phyloP scores from a whole-genome alignment of 345 rosid species.

The Physaria fendleri region DNA sequence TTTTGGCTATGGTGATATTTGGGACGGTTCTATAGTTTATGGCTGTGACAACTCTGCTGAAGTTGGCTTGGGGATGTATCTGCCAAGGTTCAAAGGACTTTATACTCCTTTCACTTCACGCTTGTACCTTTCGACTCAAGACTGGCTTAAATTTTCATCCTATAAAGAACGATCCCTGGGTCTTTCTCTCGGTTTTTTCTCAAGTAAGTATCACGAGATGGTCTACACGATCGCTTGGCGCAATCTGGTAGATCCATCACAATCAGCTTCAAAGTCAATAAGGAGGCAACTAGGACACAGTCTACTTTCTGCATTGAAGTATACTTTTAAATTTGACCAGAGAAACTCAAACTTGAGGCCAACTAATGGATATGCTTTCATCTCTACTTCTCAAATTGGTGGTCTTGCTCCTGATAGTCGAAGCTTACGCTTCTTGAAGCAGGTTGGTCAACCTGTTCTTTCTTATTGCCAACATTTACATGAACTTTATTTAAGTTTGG shows the following conservation, averaged over 20 bases:
- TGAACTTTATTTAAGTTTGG: neutral
- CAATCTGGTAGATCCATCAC: conserved; percentile 71
- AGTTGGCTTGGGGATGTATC: conserved; percentile 64
- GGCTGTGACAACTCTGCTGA: conserved; percentile 79
- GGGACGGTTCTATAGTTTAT: conserved; percentile 81
- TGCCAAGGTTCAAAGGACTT: conserved; percentile 66
- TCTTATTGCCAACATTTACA: conserved; percentile 1
- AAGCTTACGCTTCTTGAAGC: conserved; percentile 75
- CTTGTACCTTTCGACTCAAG: conserved; percentile 67
- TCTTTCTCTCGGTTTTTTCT: conserved; percentile 72
- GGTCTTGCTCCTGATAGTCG: conserved; percentile 91
- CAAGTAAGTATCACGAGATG: conserved; percentile 63
- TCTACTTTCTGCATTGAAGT: conserved; percentile 71
- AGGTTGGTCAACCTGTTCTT: conserved; percentile 40
- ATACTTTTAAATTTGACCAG: conserved; percentile 62
- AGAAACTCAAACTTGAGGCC: conserved; percentile 81
- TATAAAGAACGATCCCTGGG: conserved; percentile 79
- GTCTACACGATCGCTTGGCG: conserved; percentile 74
- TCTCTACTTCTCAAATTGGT: conserved; percentile 64
- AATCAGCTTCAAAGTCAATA: conserved; percentile 45
- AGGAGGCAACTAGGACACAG: conserved; percentile 91
- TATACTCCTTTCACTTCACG: conserved; percentile 63
- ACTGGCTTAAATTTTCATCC: conserved; percentile 78
- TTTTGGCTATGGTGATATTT: conserved; percentile 86
- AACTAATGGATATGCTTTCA: conserved; percentile 74